Conservation (phyloP, 495 filamentous ascomycete species). For the Hypoxylon trugodes region DNA sequence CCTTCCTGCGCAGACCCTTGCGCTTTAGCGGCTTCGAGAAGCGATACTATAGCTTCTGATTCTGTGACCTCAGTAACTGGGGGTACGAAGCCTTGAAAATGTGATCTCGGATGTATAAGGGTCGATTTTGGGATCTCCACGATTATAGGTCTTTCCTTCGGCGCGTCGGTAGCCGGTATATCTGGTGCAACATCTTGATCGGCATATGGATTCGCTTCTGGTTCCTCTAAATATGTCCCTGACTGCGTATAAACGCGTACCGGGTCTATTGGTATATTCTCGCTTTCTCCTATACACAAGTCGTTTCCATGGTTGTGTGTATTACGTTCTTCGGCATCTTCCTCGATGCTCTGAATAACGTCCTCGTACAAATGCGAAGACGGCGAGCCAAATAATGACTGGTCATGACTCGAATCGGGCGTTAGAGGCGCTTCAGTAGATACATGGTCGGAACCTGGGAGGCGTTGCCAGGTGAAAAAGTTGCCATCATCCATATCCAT, state of each 20-base stretch:
- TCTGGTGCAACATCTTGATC: constrained; percentile 19
- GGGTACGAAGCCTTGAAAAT: constrained; percentile 28
- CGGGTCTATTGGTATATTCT: not conserved
- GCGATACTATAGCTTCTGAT: constrained; percentile 35
- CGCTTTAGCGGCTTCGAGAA: constrained; percentile 19
- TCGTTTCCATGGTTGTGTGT: not conserved
- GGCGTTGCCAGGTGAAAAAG: not conserved
- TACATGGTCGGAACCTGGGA: not conserved
- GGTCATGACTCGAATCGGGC: not conserved
- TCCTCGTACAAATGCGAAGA: not conserved
- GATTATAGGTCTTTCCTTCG: constrained; percentile 14
- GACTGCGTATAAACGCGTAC: not conserved
- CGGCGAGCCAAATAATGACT: not conserved
- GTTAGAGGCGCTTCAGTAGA: not conserved
- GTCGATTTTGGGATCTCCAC: constrained; percentile 43
- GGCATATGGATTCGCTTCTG: constrained; percentile 1
- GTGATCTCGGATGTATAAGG: constrained; percentile 36
- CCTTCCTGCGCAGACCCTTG: constrained; percentile 7
- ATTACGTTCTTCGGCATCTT: constrained; percentile 2
- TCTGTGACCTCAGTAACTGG: constrained; percentile 39
- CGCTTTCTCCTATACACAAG: not conserved
- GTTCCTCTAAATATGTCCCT: not conserved
- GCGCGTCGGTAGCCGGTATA: not conserved
- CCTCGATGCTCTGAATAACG: constrained; percentile 7
- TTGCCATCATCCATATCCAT: not conserved